Percentiles rank a stretch among this genome's conserved stretches.
These are phyloP conservation scores for Fusarium camptoceras DNA, from an alignment of 2,329 filamentous ascomycete genomes.

Conservation along the genomic window DNA sequence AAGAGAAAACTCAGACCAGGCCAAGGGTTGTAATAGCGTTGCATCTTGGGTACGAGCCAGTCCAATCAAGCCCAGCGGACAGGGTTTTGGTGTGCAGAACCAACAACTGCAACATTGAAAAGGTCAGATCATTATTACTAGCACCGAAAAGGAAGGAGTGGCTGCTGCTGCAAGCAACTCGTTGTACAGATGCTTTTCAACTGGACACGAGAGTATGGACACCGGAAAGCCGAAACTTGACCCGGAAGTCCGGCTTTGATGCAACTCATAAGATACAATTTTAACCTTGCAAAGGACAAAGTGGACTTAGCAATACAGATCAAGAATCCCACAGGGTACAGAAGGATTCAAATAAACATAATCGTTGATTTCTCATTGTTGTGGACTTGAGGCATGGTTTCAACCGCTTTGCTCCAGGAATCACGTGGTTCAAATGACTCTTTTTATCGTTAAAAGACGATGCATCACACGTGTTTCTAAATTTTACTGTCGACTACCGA, in stretches of 20 bases:
- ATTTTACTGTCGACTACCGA: neutral
- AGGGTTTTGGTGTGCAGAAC: neutral
- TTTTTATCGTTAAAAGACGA: neutral
- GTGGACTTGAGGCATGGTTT: too few relatives aligned
- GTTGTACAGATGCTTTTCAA: neutral
- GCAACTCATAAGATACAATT: too few relatives aligned
- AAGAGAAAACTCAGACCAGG: neutral
- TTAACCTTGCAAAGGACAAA: neutral
- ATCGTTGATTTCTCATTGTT: too few relatives aligned
- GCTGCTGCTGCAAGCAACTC: neutral
- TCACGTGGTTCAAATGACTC: neutral
- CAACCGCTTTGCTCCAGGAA: neutral
- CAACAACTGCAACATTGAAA: neutral
- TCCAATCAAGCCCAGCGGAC: neutral
- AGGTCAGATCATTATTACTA: neutral
- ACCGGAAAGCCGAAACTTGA: neutral
- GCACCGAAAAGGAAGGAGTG: neutral
- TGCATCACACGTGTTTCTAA: neutral
- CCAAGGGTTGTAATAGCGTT: neutral
- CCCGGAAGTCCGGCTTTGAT: too few relatives aligned
- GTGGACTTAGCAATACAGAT: fast-evolving
- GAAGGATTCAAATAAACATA: too few relatives aligned
- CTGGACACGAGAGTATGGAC: neutral
- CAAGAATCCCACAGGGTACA: too few relatives aligned
- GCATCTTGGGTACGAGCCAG: neutral